A percentile compares a stretch with the other conserved stretches of the same genome.
These are phyloP conservation scores for Dichotomopilus funicola DNA, from an alignment of 2,329 filamentous ascomycete species.

Conservation along the genomic window DNA sequence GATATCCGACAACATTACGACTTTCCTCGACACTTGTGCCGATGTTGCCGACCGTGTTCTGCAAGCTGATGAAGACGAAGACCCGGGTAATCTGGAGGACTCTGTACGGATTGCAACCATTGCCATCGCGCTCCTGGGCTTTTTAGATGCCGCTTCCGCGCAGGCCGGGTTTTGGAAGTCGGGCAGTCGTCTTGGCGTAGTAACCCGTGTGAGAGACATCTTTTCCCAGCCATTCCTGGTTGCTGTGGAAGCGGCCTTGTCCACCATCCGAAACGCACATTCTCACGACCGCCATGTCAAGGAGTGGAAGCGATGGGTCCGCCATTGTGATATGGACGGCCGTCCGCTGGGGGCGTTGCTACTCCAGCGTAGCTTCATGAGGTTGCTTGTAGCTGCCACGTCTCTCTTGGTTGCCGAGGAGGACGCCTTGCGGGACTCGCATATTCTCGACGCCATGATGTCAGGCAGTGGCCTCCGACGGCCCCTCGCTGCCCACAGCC, in stretches of 20 bases:
- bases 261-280: slow-evolving; percentile 76
- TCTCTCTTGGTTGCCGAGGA: slow-evolving; percentile 64
- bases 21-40: slow-evolving; percentile 66
- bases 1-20: slow-evolving; percentile 60
- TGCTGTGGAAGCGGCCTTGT: slow-evolving; percentile 81
- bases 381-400: slow-evolving; percentile 71
- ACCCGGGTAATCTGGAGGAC: slow-evolving; percentile 56
- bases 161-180: slow-evolving; percentile 76
- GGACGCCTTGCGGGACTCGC: slow-evolving; percentile 50
- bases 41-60: slow-evolving; percentile 51
- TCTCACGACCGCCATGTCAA: slow-evolving; percentile 58
- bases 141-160: slow-evolving; percentile 73
- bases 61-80: slow-evolving; percentile 48
- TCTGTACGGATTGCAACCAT: slow-evolving; percentile 66
- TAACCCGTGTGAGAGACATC: slow-evolving; percentile 64
- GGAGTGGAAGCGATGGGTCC: slow-evolving; percentile 83
- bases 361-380: slow-evolving; percentile 81
- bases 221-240: slow-evolving; percentile 81
- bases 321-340: slow-evolving; percentile 72
- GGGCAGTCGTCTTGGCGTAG: slow-evolving; percentile 64
- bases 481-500: slow-evolving; percentile 34
- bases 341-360: slow-evolving; percentile 87
- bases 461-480: slow-evolving; percentile 44
- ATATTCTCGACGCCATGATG: slow-evolving; percentile 70
- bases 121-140: slow-evolving; percentile 80